Base-by-base conservation (phyloP, 169 alveolate species). In the Besnoitia besnoiti region DNA sequence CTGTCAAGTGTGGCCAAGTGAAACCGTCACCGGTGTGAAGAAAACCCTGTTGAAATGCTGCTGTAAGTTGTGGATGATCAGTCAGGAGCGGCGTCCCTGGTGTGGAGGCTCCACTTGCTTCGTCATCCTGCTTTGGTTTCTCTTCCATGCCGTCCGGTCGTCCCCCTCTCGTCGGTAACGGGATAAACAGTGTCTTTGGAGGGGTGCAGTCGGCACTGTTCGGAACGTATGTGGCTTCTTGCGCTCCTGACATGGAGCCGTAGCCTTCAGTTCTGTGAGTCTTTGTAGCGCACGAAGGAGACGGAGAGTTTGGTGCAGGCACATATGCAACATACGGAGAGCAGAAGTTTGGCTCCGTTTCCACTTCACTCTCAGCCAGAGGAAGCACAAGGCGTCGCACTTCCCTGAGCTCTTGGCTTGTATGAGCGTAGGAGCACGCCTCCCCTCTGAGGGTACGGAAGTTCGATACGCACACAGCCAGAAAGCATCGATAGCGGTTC, bases 11-110 rank as follows among this genome's bases (percentile, higher is more conserved):
- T 7, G 73, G 73, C 73, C 73, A 55, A 3, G 27, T 55, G 35
- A 55, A 55, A 21, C 73, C 73, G 16, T 55, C 27, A 27, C 5
- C 73, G n/a, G 16, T 33, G 27, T 55, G 7, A 2, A 55, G 27
- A 33, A 27, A 55, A 33, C 27, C 27, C 73, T 73, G 84, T 4
- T 73, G 49, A 39, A 73, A 7, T 39, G 84, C 84, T 39, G 84
- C 84, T 30, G 84, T 33, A 73, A 73, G 40, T 39, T 73, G 84
- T 14, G 84, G 84, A 33, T 73, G 84, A 33, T 73, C 84, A 39
- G 40, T 73, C 84, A 73, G 30, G 40, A 73, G 44, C 24, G 84
- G 84, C 84, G 84, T 73, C 46, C 33, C 84, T 73, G 84, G 84
- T 30, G 84, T 73, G 16, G 84, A 73, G 19, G 24, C 84, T 27